A percentile compares a stretch with the other conserved stretches of the same genome.
Conservation (phyloP, 257 asterid species). For the Gentiana macrophylla region DNA sequence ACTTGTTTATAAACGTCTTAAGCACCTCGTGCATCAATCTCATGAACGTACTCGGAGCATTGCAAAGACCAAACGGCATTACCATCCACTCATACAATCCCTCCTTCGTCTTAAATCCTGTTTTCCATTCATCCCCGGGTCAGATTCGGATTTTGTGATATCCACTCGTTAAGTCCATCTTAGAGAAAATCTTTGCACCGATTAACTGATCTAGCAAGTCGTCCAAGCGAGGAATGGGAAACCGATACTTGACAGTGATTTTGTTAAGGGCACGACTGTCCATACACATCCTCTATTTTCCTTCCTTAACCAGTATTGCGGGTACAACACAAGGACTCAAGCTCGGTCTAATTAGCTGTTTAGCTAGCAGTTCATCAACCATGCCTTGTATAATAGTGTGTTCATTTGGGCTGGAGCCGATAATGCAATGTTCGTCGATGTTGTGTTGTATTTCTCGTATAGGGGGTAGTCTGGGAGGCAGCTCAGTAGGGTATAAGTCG, state of each 20-base stretch:
- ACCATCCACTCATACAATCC: too few species aligned
- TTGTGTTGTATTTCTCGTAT: too few species aligned
- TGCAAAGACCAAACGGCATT: too few species aligned
- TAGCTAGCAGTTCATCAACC: neutral
- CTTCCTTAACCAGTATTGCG: neutral
- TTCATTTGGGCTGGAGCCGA: too few species aligned
- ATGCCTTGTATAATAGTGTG: neutral
- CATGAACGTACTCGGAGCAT: neutral
- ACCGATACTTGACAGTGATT: neutral
- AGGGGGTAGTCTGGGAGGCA: too few species aligned
- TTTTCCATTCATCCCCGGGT: constrained; percentile 5
- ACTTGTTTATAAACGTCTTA: neutral
- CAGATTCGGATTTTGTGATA: constrained; percentile 2
- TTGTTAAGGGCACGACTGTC: constrained; percentile 1
- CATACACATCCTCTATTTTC: neutral
- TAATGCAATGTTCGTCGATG: too few species aligned
- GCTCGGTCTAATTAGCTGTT: neutral
- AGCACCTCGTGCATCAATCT: constrained; percentile 1
- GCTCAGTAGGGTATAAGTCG: too few species aligned
- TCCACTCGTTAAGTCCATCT: neutral
- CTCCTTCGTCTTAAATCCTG: too few species aligned
- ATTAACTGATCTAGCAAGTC: neutral
- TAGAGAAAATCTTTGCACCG: neutral
- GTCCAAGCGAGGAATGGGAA: neutral
- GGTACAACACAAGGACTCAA: neutral